Base-by-base conservation (phyloP, 2,329 filamentous ascomycete species). In the Juglanconis oblonga region DNA sequence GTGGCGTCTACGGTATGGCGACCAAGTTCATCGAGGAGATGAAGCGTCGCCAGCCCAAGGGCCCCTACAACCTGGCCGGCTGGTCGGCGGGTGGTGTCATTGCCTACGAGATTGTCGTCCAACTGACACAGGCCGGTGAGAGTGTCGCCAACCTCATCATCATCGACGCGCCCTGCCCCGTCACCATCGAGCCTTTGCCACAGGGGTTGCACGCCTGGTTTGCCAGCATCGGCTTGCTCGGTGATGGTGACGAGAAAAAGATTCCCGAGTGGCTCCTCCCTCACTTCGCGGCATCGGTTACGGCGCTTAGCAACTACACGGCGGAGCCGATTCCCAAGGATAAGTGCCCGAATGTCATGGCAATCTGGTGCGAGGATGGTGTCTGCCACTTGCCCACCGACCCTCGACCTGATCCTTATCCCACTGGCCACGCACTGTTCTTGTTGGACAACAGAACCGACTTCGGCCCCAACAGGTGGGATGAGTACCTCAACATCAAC, bases 71-170 rank as follows among this genome's bases (percentile, higher is more conserved):
- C 54, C 73, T 92, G 1, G 83, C 85, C 14, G 90, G 90, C 31
- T 92, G 89, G 89, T 90, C 85, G n/a, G 89, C 88, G 1, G 90
- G 89, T 32, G 89, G 89, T 40, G 87, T 91, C 52, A 86, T 87
- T 61, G 87, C 88, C 47, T 91, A 84, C 67, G 86, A 89, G 66
- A 85, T 86, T 9, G 81, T 85, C 14, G 81, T 81, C 57, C 83
- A 87, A 64, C 78, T 90, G 14, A 79, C 79, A 60, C 79, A 80
- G 63, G 79, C 78, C 3, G 82, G 83, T 14, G 83, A 89, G 49
- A 69, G 69, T 17, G 85, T 89, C 4, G 81, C 84, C 5, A 76
- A 82, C 55, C 77, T 90, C 10, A 77, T 90, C 56, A 77, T 90
- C 55, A 83, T 91, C 52, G 88, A 91, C 67, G 79, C 86, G 0